A percentile compares a stretch with the other conserved stretches of the same genome.
These are phyloP conservation scores for Erysiphe pisi DNA, from an alignment of 2,329 filamentous ascomycete species.

Conservation along the genomic window DNA sequence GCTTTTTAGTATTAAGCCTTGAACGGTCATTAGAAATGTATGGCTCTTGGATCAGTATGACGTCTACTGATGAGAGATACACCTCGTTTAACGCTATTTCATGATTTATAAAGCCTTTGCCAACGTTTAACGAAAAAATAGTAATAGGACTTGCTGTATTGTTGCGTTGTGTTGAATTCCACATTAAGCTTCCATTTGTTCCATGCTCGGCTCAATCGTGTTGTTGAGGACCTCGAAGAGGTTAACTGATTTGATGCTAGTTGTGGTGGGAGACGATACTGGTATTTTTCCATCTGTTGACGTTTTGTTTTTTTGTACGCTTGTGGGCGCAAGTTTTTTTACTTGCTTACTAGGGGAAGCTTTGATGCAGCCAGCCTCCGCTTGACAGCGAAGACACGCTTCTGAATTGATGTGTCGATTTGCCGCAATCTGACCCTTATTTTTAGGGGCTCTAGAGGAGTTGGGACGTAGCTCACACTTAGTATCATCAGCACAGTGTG, in stretches of 20 bases:
- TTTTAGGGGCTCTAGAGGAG: background rate
- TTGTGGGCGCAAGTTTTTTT: background rate
- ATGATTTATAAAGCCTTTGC: background rate
- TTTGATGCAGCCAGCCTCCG: background rate
- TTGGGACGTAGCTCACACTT: background rate
- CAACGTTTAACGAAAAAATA: background rate
- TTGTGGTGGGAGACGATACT: background rate
- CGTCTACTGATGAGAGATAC: background rate
- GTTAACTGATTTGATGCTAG: background rate
- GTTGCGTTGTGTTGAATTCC: background rate
- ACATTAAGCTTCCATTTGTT: background rate
- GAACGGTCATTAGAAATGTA: background rate
- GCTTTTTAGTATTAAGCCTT: background rate
- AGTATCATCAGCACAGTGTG: background rate
- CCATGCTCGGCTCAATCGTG: background rate
- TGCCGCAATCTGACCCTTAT: background rate
- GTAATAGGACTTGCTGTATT: background rate
- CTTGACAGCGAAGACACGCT: background rate
- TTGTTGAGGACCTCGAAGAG: background rate
- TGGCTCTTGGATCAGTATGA: background rate
- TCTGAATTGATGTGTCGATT: background rate
- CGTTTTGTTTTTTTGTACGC: background rate
- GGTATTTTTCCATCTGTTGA: background rate
- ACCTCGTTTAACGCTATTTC: background rate
- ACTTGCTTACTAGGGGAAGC: background rate